Evolutionary conservation across 306 rosid genomes (phyloP), one percentile per base, ranked within the genome.

Genomic region (Corylus americana): DNA sequence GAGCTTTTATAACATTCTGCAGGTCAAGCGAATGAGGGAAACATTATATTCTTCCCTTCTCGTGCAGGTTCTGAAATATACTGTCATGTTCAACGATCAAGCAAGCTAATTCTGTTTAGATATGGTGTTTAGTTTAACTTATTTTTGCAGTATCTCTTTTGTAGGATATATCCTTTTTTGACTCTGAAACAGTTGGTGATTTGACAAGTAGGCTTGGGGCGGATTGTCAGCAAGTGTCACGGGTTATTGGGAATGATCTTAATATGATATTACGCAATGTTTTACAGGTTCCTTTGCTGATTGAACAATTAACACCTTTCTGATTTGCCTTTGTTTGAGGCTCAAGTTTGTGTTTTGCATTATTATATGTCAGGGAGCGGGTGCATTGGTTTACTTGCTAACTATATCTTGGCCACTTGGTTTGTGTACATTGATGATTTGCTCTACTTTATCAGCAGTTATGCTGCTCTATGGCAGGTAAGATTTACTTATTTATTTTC

Each of bases 131-230:
- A 49, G 63, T 84, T 80, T 87, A 78, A 86, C 90, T 84, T 88
- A 82, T 81, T 77, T n/a, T 57, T 66, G 53, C 53, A 77, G 88
- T 85, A 67, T 73, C 81, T 88, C 71, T 78, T 68, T 87, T 89
- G 94, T 90, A 95, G 98, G 98, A 95, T 85, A 91, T 91, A 82
- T 91, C 97, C 35, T 95, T 95, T 90, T 95, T 90, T 86, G 98
- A 95, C 89, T 39, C 78, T 86, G 98, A 91, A 87, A 95, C 98
- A 59, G 98, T 95, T 74, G 98, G 98, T 80, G 94, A 90, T 87
- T 87, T 95, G 90, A 95, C 98, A 74, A 95, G 98, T 92, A 89
- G 98, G 89, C 98, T 95, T 83, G 98, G 98, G 73, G 98, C 98
- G 39, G 98, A 95, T 87, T 95, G 98, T 74, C 98, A 92, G 85